Evolutionary conservation across 148 eudicot species (phyloP), one percentile per base, ranked within the genome.

Genomic region (Camellia sinensis): DNA sequence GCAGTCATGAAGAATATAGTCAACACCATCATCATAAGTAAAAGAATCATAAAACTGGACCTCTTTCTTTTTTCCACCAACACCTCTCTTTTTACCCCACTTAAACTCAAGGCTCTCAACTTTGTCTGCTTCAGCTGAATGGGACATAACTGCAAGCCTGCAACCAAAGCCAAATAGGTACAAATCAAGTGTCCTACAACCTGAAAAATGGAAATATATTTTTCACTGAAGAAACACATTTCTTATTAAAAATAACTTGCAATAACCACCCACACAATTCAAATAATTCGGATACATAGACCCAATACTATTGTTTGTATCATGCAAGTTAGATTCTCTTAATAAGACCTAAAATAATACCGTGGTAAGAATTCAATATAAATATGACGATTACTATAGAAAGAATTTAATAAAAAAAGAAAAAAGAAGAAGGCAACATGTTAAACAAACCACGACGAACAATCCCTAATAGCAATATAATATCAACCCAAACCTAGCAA

Each of bases 31-130:
- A 73, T 79, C 91, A 73, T 79, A 89, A 3, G 81, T 83, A 79
- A 91, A 93, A 21, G 94, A 93, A 80, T 90, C 85, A 71, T 93
- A 93, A 59, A 85, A 87, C 43, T 86, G 89, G 71, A 89, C 85
- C 37, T 89, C 86, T 74, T 84, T 87, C 6, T 85, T 86, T 41
- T 41, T 70, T 41, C 82, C 86, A 11, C 94, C 92, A 78, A 78
- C 54, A 17, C 90, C 87, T 87, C 82, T 83, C 88, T 86, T 90
- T 50, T 10, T 82, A 63, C 91, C 95, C 97, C 98, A 92, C 44
- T 65, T 72, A 79, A 94, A 91, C 5, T 86, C 89, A 37, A 89
- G 46, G 19, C 82, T 67, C 10, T 82, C 85, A 9, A 21, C 67
- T 60, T 78, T 19, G 7, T 60, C 88, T 21, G 53, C 74, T 61